A percentile compares a stretch with the other conserved stretches of the same genome.
Conservation (phyloP, 306 rosid species). For the Cucurbita ficifolia region DNA sequence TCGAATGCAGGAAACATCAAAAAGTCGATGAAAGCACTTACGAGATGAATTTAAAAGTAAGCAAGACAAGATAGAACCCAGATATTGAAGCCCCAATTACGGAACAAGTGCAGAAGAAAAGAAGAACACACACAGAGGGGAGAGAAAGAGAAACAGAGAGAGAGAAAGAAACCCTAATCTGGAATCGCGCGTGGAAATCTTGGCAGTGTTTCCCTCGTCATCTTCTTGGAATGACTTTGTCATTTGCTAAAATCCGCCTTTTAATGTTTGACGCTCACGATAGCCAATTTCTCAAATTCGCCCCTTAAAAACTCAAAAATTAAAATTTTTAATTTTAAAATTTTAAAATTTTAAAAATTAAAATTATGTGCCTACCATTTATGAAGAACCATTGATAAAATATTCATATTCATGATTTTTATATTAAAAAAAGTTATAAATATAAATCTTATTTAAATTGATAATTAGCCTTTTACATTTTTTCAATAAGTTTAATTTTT, state of each 20-base stretch:
- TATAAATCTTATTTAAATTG: too few relatives aligned
- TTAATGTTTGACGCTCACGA: not conserved
- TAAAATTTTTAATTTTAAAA: too few relatives aligned
- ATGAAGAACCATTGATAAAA: too few relatives aligned
- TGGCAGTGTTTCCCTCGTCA: not conserved
- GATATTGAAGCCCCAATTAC: constrained; percentile 5
- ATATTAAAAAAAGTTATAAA: too few relatives aligned
- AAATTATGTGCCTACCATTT: too few relatives aligned
- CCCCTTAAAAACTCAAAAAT: too few relatives aligned
- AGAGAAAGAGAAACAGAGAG: not conserved
- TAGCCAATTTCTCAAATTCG: not conserved
- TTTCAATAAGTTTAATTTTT: too few relatives aligned
- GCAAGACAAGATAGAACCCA: not conserved
- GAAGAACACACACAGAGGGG: not conserved
- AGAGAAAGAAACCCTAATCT: constrained; percentile 10
- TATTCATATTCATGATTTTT: too few relatives aligned
- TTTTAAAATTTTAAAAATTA: too few relatives aligned
- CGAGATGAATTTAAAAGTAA: not conserved
- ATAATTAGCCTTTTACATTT: too few relatives aligned
- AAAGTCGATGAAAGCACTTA: not conserved
- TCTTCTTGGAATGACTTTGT: not conserved
- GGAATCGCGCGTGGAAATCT: not conserved
- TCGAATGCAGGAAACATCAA: not conserved
- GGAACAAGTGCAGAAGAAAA: not conserved
- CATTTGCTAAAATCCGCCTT: not conserved